Base-by-base conservation (phyloP, 2,329 filamentous ascomycete species). In the Lachnellula hyalina region DNA sequence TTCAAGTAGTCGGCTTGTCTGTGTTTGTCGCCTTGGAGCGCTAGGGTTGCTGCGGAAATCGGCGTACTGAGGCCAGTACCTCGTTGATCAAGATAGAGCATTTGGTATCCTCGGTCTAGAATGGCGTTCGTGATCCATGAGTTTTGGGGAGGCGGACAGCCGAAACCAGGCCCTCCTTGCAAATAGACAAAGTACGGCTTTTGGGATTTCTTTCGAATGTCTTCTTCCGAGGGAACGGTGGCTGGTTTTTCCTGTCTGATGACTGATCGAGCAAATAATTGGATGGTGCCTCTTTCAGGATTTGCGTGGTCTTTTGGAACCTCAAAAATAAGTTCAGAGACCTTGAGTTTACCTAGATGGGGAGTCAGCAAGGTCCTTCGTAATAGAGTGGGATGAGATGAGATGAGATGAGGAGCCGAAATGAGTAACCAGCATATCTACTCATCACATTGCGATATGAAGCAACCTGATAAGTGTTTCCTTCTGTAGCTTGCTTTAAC, bases 71-170 rank as follows among this genome's bases (percentile, higher is more conserved):
- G 75, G 1, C 93, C 93, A 3, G 90, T 95, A 12, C 93, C 93
- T 49, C 93, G 84, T 70, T 96, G 92, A 70, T 97, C 93, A n/a
- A 97, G 79, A 60, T 87, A 86, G 2, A 97, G 80, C 46, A 90
- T 76, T 70, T 95, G 89, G 67, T 96, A 96, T 15, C 92, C 92
- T 59, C 86, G 85, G 56, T 86, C 83, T 5, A 96, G 78, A 53
- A 90, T 79, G 32, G 79, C 75, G 34, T 83, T 80, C n/a, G 89
- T 87, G 67, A 90, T 81, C 7, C 84, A 76, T 57, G 84, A 82
- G 55, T 88, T 81, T 67, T 95, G 86, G 1, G 93, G 92, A 49
- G 86, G 77, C 5, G 80, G 77, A 67, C 89, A 92, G 57, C 87
- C 85, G 66, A 87, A 85, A 3, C 92, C 92, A 0, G 92, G 93